A percentile compares a stretch with the other conserved stretches of the same genome.
phyloP scores from a whole-genome alignment of 108 stramenopile species.

The Asterionellopsis glacialis region DNA sequence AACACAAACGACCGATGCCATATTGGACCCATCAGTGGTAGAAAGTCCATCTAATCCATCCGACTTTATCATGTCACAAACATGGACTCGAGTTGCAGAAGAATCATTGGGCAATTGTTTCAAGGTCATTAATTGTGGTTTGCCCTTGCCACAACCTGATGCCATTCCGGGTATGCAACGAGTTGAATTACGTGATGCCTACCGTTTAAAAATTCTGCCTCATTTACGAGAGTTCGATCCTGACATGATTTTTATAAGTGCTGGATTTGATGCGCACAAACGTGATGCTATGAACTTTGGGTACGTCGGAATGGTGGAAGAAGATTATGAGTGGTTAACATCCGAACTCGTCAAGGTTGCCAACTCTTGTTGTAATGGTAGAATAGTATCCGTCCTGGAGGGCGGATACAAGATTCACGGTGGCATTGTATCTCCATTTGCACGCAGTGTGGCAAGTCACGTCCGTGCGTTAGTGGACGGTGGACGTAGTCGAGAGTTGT shows the following conservation, averaged over 20 bases:
- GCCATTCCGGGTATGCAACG: conserved; percentile 80
- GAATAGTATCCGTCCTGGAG: conserved; percentile 92
- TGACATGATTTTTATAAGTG: conserved; percentile 95
- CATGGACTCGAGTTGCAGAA: conserved; percentile 85
- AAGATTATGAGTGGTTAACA: conserved; percentile 97
- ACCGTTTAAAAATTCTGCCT: conserved; percentile 81
- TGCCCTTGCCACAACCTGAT: conserved; percentile 66
- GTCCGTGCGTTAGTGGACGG: conserved; percentile 83
- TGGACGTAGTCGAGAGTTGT: conserved; percentile 69
- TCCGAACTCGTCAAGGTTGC: conserved; percentile 90
- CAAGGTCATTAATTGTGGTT: conserved; percentile 83
- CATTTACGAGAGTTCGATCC: conserved; percentile 87
- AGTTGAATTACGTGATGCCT: conserved; percentile 79
- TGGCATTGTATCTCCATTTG: conserved; percentile 86
- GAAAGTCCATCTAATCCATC: conserved; percentile 57
- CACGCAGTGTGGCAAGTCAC: conserved; percentile 82
- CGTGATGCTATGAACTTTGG: conserved; percentile 90
- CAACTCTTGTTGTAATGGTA: conserved; percentile 91
- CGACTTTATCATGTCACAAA: conserved; percentile 80
- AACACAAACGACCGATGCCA: conserved; percentile 52
- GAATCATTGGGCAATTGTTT: conserved; percentile 70
- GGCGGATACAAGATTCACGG: conserved; percentile 97
- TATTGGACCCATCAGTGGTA: conserved; percentile 51
- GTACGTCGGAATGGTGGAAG: conserved; percentile 95
- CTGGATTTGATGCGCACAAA: conserved; percentile 98